Evolutionary conservation across 495 filamentous ascomycete species (phyloP), one percentile per base, ranked within the genome.

Genomic region (Choiromyces venosus): DNA sequence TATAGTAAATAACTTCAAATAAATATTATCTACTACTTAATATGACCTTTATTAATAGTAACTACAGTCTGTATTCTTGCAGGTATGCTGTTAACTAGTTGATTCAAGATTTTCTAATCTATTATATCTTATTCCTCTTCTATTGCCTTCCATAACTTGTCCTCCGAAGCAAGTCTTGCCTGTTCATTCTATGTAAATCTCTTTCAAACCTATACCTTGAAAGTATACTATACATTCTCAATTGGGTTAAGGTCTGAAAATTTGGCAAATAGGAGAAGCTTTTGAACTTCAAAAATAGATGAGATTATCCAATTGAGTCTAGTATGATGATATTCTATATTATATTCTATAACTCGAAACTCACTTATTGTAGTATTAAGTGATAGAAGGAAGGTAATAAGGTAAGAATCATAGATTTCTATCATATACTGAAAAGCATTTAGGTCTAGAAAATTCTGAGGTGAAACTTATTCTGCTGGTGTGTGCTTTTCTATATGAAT

Each of bases 341-440:
- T 38, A 42, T 74, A 67, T 18, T 74, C 71, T 36, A 74, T 65
- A 12, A 74, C 40, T 33, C 37, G 10, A 9, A 66, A 25, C 21
- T 56, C n/a, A 29, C 65, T 65, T 0, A 65, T 40, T 21, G 65
- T 56, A 8, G 16, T 8, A 36, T 65, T 69, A n/a, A 69, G 21
- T 7, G 25, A 36, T 18, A 42, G 37, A 64, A 68, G 42, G 36
- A 72, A 67, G 8, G 39, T 64, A 39, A 75, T 9, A 38, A 67
- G 42, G 33, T 69, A 71, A 14, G 66, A 35, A 7, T 69, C 67
- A 46, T 66, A 40, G 21, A 70, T 69, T 37, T 71, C 64, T 10
- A 14, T 70, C 14, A 61, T 42, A 74, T 72, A 76, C 36, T 74
- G 70, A 44, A 16, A 14, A 21, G 61, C 61, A 71, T 74, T 74